Conservation (phyloP, 2,329 filamentous ascomycete species). For the Xylaria sp. region DNA sequence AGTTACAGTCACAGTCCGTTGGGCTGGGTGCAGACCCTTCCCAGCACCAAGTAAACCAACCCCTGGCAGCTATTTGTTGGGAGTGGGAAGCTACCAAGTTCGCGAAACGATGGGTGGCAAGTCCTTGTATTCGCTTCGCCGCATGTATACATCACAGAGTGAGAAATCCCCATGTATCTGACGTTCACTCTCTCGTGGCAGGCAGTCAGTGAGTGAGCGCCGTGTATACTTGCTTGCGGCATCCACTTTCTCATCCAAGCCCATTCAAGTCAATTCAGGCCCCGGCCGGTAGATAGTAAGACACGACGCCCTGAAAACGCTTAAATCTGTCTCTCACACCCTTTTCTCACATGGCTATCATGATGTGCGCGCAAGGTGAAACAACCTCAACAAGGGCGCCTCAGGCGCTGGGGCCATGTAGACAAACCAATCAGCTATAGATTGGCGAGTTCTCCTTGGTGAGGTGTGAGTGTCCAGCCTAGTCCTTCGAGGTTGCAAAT, state of each 20-base stretch:
- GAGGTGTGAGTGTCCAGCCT: conserved; percentile 6
- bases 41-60: not conserved
- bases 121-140: conserved; percentile 25
- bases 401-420: conserved; percentile 3
- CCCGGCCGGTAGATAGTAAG: conserved; percentile 13
- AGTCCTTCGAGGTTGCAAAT: conserved; percentile 8
- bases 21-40: conserved; percentile 3
- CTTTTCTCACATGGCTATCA: conserved; percentile 10
- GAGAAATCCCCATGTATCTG: conserved; percentile 1
- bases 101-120: conserved; percentile 1
- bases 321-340: conserved; percentile 1
- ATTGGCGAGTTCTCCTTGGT: conserved; percentile 12
- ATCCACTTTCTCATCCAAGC: conserved; percentile 5
- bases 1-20: conserved; percentile 7
- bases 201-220: conserved; percentile 4
- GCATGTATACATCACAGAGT: conserved; percentile 14
- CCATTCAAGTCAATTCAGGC: not conserved
- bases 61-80: not conserved
- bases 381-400: conserved; percentile 17
- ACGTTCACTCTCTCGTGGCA: conserved; percentile 14
- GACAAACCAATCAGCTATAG: conserved; percentile 5
- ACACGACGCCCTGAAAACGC: not conserved
- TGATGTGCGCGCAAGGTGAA: conserved; percentile 28
- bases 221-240: conserved; percentile 25
- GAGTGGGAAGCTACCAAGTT: not conserved